A percentile compares a stretch with the other conserved stretches of the same genome.
phyloP scores from a whole-genome alignment of 495 filamentous ascomycete species.

The Paragyromitra xinjiangensis region DNA sequence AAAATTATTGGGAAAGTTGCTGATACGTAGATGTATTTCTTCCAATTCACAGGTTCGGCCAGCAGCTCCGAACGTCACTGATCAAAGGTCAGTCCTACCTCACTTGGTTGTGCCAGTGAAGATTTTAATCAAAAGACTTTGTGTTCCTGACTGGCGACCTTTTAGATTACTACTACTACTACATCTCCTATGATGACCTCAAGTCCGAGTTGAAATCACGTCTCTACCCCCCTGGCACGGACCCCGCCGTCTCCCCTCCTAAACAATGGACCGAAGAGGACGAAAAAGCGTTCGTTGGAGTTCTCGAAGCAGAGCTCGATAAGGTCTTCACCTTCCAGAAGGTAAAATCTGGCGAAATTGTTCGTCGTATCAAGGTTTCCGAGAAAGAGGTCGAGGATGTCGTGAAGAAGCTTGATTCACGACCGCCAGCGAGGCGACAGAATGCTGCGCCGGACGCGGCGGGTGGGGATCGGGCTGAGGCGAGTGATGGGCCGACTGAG shows the following conservation, averaged over 20 bases:
- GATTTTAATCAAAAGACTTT: background rate
- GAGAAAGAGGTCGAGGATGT: slow-evolving; percentile 91
- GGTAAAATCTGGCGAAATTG: slow-evolving; percentile 93
- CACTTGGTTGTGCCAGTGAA: background rate
- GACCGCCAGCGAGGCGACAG: slow-evolving; percentile 58
- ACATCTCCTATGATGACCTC: slow-evolving; percentile 94
- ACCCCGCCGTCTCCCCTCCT: slow-evolving; percentile 64
- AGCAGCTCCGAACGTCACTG: slow-evolving; percentile 90
- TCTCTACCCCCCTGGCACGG: slow-evolving; percentile 65
- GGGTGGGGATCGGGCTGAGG: slow-evolving; percentile 30
- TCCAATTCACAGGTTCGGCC: slow-evolving; percentile 81
- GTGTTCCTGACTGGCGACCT: slow-evolving; percentile 8
- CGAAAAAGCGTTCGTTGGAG: slow-evolving; percentile 83
- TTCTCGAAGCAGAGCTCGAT: slow-evolving; percentile 90
- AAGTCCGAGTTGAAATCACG: slow-evolving; percentile 79
- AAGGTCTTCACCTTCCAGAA: slow-evolving; percentile 97
- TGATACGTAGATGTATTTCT: slow-evolving; percentile 18
- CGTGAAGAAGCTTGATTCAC: slow-evolving; percentile 72
- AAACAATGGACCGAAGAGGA: slow-evolving; percentile 90
- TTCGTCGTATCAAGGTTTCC: slow-evolving; percentile 81
- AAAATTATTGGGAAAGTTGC: slow-evolving; percentile 7
- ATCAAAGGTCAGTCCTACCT: slow-evolving; percentile 66
- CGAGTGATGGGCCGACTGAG: slow-evolving; percentile 71
- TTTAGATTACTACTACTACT: slow-evolving; percentile 89
- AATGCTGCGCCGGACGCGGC: slow-evolving; percentile 59